Evolutionary conservation across 169 alveolate species (phyloP), one percentile per base, ranked within the genome.

Genomic region (Plasmodium cynomolgi): DNA sequence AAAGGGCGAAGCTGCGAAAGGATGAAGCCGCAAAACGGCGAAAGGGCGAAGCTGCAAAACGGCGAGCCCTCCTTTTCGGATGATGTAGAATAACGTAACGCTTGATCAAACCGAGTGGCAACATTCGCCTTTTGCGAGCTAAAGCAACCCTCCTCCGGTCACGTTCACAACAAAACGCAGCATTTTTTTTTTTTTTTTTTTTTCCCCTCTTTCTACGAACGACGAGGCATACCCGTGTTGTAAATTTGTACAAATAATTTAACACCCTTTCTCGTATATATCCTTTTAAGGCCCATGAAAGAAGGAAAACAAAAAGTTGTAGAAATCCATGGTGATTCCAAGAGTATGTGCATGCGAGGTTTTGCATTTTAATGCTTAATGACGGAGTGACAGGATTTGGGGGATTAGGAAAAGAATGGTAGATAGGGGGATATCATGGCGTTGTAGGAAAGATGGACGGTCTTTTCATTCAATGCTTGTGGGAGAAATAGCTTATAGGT

Each of bases 271-370:
- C 9, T 29, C 11, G 41, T 54, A 17, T 50, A 44, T 20, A 74
- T 85, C 15, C 77, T 29, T 75, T 75, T 29, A 58, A 31, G 41
- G 20, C 77, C 71, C 68, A 88, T 88, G 94, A 88, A 88, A 72
- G 94, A 88, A 54, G 54, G 71, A 37, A 77, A 88, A 62, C 47
- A 8, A 13, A 75, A 34, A 23, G 50, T 23, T 88, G 50, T 29
- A 33, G 83, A 0, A 6, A 34, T 39, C 47, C 71, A 75, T 47
- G 81, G 37, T 58, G 88, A 77, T 79, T 56, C 31, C 20, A 77
- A 88, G 58, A 77, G 94, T 86, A 86, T 29, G 86, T 74, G 39
- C 20, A 75, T 31, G 31, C 33, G 26, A 84, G 37, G 7, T 23
- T 26, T 39, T 84, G n/a, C 15, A 84, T 84, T 50, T 17, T 50